These are phyloP conservation scores for Fusarium lateritium DNA, from an alignment of 2,329 filamentous ascomycete species.

Conservation along the genomic window DNA sequence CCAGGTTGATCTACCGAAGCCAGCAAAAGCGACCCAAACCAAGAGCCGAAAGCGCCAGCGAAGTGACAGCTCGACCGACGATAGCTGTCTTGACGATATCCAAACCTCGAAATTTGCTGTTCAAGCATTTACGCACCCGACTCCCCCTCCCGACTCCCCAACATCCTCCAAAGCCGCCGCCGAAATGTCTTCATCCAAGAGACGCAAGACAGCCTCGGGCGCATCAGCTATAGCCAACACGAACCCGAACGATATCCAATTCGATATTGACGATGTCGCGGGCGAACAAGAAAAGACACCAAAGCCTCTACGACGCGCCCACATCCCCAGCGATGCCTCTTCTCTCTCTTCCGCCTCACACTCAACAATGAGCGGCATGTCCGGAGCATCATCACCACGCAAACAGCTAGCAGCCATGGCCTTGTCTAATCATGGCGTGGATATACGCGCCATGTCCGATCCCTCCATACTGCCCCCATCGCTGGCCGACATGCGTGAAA, in stretches of 20 bases:
- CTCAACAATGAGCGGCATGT: background rate
- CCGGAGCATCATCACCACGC: background rate
- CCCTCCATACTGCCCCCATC: background rate
- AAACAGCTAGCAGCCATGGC: conserved; percentile 5
- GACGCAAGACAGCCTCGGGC: background rate
- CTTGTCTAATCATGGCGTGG: background rate
- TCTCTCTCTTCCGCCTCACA: background rate
- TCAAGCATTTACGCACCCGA: background rate
- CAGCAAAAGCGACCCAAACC: background rate
- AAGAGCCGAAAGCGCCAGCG: conserved; percentile 3
- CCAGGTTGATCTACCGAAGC: background rate
- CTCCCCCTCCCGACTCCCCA: background rate
- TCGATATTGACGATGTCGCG: background rate
- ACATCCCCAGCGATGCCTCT: conserved; percentile 9
- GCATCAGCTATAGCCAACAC: background rate
- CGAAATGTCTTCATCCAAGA: background rate
- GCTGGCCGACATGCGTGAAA: background rate
- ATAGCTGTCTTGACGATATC: background rate
- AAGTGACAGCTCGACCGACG: background rate
- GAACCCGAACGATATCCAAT: background rate
- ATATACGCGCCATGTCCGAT: conserved; percentile 4
- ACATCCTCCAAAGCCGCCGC: background rate
- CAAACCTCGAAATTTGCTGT: fast-evolving
- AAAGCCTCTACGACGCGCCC: background rate
- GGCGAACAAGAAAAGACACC: conserved; percentile 1